Evolutionary conservation across 306 rosid genomes (phyloP).

Genomic region (Corylus avellana): DNA sequence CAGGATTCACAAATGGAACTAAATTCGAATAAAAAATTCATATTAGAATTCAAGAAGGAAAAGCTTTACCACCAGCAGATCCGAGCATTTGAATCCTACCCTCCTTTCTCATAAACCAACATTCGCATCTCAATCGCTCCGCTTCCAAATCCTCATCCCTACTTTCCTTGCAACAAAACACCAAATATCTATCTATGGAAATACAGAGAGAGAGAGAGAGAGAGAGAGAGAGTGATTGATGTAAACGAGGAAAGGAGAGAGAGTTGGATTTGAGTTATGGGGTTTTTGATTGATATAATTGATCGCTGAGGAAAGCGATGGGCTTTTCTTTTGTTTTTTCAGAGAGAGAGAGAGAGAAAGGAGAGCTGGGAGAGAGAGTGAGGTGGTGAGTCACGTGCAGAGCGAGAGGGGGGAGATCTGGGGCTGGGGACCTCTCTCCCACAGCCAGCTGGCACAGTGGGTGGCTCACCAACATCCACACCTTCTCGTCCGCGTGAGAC

Average conservation of each 20-base stretch:
- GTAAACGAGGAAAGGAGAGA: constrained; percentile 31
- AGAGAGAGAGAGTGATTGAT: constrained; percentile 24
- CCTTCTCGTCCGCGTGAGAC: constrained; percentile 76
- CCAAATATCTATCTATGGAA: constrained; percentile 15
- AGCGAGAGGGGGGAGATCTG: constrained; percentile 44
- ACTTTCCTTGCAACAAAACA: constrained; percentile 1
- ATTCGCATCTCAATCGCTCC: constrained; percentile 52
- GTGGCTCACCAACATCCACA: constrained; percentile 98
- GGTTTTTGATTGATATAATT: constrained; percentile 43
- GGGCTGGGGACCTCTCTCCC: constrained; percentile 83
- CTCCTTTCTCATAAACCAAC: constrained; percentile 31
- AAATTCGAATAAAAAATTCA: not conserved
- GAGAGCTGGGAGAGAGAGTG: constrained; percentile 22
- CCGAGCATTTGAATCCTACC: constrained; percentile 55
- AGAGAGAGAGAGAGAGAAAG: constrained; percentile 20
- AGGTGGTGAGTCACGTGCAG: constrained; percentile 78
- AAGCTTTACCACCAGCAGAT: constrained; percentile 73
- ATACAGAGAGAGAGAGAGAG: not conserved
- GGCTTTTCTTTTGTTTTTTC: constrained; percentile 24
- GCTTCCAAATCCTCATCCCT: constrained; percentile 27
- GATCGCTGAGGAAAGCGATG: constrained; percentile 52
- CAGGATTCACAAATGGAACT: not conserved
- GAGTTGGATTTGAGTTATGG: constrained; percentile 50
- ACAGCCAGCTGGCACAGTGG: constrained; percentile 97
- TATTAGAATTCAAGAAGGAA: constrained; percentile 10